Evolutionary conservation across 2,329 filamentous ascomycete genomes (phyloP), one percentile per base, ranked within the genome.

Genomic region (Botrytis medusae): DNA sequence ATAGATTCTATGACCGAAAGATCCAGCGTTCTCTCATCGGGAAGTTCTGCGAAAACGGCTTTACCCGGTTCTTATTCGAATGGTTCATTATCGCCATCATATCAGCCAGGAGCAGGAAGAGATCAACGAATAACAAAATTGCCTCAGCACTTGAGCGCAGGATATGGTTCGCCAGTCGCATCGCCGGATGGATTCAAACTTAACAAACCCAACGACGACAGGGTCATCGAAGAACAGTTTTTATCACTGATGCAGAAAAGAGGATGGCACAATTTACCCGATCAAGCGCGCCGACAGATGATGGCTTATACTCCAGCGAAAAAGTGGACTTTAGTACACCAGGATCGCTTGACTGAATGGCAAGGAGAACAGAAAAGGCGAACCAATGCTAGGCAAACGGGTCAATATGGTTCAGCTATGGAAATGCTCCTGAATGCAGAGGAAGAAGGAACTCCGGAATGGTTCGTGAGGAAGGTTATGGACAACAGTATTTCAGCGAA

Each of bases 391-490:
- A 90, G 91, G 75, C 87, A 86, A 74, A 90, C 92, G 9, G 91
- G 91, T 76, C 90, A 93, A 76, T 92, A 91, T 77, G 86, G 87
- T 89, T 92, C 77, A 73, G 89, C 88, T 81, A 82, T 89, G 74
- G 91, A 92, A 77, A 88, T 95, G 74, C 88, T 94, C 59, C 89
- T 90, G 60, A 90, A 93, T 78, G 93, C 93, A 12, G 95, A 98
- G 81, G 95, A 98, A 81, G 96, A 98, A 82, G 95, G 95, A 62
- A 97, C 93, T 68, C 96, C 96, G 4, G 95, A 98, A 83, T 99
- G 95, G 95, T 99, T 97, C 82, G 95, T 99, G 71, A 92, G 94
- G 81, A 95, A 93, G 82, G 93, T 98, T 74, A 94, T 98, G 93
- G 95, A 98, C 82, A 97, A 98, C 83, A 93, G 90, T 75, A 93